Percentiles rank a stretch among this genome's conserved stretches.
Evolutionary conservation across 805 yeast species (phyloP).

Genomic region (Debaryomyces prosopidis): DNA sequence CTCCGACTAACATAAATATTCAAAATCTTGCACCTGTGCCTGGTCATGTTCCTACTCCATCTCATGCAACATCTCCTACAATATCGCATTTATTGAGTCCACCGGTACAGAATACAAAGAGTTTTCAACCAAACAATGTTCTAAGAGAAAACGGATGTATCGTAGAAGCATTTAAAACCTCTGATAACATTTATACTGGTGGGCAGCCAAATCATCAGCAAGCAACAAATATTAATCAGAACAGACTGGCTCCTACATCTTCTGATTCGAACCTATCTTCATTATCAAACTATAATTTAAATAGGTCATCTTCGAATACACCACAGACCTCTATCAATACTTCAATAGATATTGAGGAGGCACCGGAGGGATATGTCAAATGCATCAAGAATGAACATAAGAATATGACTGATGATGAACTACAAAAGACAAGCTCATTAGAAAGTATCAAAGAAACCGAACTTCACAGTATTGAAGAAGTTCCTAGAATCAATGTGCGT

Average conservation of each 20-base stretch:
- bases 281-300: constrained; percentile 21
- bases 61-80: neutral
- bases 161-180: neutral
- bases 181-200: neutral
- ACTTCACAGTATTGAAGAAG: neutral
- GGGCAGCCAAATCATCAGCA: neutral
- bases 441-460: neutral
- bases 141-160: constrained; percentile 2
- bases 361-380: neutral
- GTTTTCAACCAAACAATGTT: constrained; percentile 7
- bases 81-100: neutral
- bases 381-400: neutral
- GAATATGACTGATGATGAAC: neutral
- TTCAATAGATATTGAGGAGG: neutral
- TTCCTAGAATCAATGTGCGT: neutral
- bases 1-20: constrained; percentile 23
- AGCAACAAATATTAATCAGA: neutral
- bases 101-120: neutral
- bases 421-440: neutral
- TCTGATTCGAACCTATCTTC: constrained; percentile 22
- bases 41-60: neutral
- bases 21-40: neutral
- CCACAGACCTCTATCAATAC: constrained; percentile 32
- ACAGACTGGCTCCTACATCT: constrained; percentile 1
- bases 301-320: constrained; percentile 26